Base-by-base conservation (phyloP, 495 filamentous ascomycete genomes). In the Jackrogersella multiformis region DNA sequence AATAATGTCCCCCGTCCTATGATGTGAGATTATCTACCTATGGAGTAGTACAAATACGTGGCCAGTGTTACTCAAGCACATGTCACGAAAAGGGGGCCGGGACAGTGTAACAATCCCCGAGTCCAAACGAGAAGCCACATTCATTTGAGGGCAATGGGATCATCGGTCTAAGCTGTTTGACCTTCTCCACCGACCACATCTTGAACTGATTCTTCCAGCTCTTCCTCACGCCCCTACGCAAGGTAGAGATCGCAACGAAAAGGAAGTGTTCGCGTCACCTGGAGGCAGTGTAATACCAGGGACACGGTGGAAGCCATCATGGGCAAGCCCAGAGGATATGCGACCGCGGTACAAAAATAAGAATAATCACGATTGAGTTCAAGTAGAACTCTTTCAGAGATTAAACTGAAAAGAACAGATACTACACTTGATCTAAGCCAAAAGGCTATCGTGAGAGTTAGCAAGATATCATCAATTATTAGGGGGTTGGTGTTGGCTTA, bases 361-460 rank as follows among this genome's bases (percentile, higher is more conserved):
- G 88, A 85, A 86, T 92, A 93, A 93, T 92, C 88, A 88, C 84
- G 84, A 86, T 86, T 89, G 84, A 85, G 81, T 82, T 83, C 86
- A 81, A 68, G 79, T 89, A 86, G 87, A 76, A 71, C 73, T 79
- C 77, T 86, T 85, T 84, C 84, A 87, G 85, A 86, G 82, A 86
- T 94, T 93, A 94, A 92, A 93, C 90, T 94, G 90, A 93, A 93
- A 94, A 96, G 92, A 96, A 96, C 92, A 96, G 92, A 95, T 96
- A 95, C 92, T 94, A 95, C 91, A 94, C 92, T 94, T 94, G 92
- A 95, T 94, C 92, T 95, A 90, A 90, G 88, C 88, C 88, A 90
- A 88, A 87, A 87, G n/a, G n/a, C 56, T 59, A 21, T 35, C 7
- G 16, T 7, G 36, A 48, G 16, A 10, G 7, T 59, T 59, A 59